Evolutionary conservation across 495 filamentous ascomycete genomes (phyloP).

Genomic region (Penicillium steckii): DNA sequence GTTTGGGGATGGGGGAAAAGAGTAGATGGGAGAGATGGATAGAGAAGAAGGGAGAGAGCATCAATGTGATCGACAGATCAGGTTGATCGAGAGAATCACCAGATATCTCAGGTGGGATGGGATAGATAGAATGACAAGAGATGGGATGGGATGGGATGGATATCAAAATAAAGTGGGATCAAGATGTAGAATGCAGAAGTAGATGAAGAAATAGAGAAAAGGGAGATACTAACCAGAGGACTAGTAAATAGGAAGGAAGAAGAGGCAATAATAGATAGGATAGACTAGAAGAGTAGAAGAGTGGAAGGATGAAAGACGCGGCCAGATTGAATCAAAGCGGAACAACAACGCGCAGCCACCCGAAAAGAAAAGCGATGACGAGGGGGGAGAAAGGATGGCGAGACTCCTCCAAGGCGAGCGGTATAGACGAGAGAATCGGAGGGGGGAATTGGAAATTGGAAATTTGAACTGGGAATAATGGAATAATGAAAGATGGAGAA

Average conservation of each 20-base stretch:
- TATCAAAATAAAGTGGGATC: no score
- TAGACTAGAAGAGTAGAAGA: slow-evolving; percentile 3
- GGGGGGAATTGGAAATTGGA: slow-evolving; percentile 12
- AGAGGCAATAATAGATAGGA: no score
- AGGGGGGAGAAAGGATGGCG: slow-evolving; percentile 6
- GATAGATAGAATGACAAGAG: no score
- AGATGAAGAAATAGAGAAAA: background rate
- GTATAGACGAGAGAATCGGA: slow-evolving; percentile 7
- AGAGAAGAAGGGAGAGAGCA: slow-evolving; percentile 1
- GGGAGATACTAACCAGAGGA: background rate
- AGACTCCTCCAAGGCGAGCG: background rate
- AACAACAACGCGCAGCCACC: slow-evolving; percentile 21
- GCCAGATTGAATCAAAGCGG: slow-evolving; percentile 8
- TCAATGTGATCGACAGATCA: no score
- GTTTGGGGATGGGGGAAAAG: background rate
- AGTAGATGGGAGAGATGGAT: slow-evolving; percentile 2
- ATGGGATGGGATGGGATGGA: no score
- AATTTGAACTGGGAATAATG: slow-evolving; percentile 16
- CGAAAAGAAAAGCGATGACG: slow-evolving; percentile 9
- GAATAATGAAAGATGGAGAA: slow-evolving; percentile 18
- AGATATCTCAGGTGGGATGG: no score
- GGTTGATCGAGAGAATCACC: no score
- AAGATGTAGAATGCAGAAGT: no score
- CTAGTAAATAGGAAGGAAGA: background rate
- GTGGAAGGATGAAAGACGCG: slow-evolving; percentile 5